Base-by-base conservation (phyloP, 108 stramenopile genomes). In the Stephanodiscus triporus region DNA sequence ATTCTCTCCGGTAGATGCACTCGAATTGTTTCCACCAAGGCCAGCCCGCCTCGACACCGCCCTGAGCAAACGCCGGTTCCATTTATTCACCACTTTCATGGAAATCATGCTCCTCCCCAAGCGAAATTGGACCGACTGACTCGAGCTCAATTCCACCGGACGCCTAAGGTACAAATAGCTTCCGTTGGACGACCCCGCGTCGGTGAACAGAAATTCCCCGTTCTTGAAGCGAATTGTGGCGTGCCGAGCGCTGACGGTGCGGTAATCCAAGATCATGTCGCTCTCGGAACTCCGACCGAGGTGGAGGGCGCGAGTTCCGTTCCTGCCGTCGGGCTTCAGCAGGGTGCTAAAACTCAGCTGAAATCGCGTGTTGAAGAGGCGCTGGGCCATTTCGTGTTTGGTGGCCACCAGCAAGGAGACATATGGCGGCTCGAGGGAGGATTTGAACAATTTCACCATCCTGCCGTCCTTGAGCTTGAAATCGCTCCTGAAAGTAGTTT, bases 221-320 rank as follows among this genome's bases (percentile, higher is more conserved):
- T 95, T 94, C 77, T 94, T 93, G 68, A 95, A 91, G 0, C 92
- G 85, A 63, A 95, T 92, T 4, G 87, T 83, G 11, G 96, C 94
- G 75, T 97, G 96, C 54, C 90, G 90, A 29, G 94, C 94, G 8
- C 89, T 90, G 9, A 97, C 93, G 11, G 96, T 97, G 30, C 94
- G 85, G 73, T 98, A 97, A 79, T 98, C 97, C 70, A 98, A 81
- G 9, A 97, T 95, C 97, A 98, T 98, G 63, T 97, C 95, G 43
- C 95, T 95, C 40, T 87, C 92, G 42, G 91, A 88, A 27, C 96
- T 97, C 47, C 98, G 87, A n/a, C 98, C 98, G 59, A 98, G 79
- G n/a, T 94, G 77, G 29, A 98, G 85, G 4, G 95, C 90, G 20
- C 94, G 85, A 7, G 91, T 92, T 34, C 90, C 90, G 67, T 95